phyloP scores from a whole-genome alignment of 2,329 filamentous ascomycete species.

The Aureobasidium sp. region DNA sequence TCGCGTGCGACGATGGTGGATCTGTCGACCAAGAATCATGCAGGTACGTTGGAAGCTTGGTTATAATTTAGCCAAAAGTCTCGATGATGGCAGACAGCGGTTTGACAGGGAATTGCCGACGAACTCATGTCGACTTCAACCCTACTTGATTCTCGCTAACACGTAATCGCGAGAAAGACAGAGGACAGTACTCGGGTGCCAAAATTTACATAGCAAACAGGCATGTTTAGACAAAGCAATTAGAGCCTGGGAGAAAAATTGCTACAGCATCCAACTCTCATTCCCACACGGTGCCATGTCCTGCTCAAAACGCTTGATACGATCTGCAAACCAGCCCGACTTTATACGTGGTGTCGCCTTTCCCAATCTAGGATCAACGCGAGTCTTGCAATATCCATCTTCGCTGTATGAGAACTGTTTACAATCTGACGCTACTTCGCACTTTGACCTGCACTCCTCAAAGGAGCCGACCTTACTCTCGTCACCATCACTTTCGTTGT shows the following conservation, averaged over 20 bases:
- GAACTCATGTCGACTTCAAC: neutral
- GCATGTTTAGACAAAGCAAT: neutral
- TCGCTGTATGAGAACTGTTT: slow-evolving; percentile 20
- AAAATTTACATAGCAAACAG: neutral
- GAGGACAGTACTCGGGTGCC: neutral
- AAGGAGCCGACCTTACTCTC: slow-evolving; percentile 17
- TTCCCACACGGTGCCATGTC: neutral
- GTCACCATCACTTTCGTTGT: slow-evolving; percentile 22
- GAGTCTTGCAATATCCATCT: neutral
- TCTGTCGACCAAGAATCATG: neutral
- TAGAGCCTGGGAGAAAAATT: neutral
- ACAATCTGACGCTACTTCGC: slow-evolving; percentile 21
- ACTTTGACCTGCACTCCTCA: slow-evolving; percentile 23
- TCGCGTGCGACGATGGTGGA: neutral
- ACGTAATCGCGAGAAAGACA: neutral
- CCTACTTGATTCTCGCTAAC: neutral
- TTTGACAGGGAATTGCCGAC: neutral
- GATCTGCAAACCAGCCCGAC: neutral
- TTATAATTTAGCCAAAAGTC: neutral
- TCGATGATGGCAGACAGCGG: neutral
- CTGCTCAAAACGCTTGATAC: neutral
- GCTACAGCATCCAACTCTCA: slow-evolving; percentile 3
- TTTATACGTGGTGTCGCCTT: neutral
- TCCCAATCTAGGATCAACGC: neutral
- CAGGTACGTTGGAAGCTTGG: slow-evolving; percentile 5